phyloP scores from a whole-genome alignment of 768 basidiomycete species.

The Pisolithus marmoratus region DNA sequence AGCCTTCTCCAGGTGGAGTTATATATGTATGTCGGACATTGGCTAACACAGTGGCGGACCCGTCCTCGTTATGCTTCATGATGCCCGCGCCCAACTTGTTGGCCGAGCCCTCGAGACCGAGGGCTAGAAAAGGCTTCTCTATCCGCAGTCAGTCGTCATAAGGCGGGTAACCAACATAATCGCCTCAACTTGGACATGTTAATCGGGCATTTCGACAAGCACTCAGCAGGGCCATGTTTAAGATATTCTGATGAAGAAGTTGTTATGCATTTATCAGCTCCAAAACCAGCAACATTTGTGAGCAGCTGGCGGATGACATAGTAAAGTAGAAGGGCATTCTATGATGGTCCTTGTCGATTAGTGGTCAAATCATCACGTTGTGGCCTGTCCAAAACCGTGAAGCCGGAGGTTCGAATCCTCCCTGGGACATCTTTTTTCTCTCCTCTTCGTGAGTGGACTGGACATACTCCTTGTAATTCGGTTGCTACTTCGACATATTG shows the following conservation, averaged over 20 bases:
- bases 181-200: slow-evolving; percentile 28
- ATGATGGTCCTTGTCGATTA: slow-evolving; percentile 27
- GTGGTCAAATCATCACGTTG: slow-evolving; percentile 33
- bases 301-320: too few species aligned
- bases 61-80: slow-evolving; percentile 75
- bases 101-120: slow-evolving; percentile 96
- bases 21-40: slow-evolving; percentile 99
- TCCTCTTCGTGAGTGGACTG: not conserved
- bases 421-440: slow-evolving; percentile 10
- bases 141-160: slow-evolving; percentile 6
- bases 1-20: slow-evolving; percentile 97
- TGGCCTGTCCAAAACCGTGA: slow-evolving; percentile 22
- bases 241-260: too few species aligned
- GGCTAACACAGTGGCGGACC: slow-evolving; percentile 71
- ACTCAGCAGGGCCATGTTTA: too few species aligned
- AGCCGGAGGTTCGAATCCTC: slow-evolving; percentile 30
- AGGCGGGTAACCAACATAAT: slow-evolving; percentile 10
- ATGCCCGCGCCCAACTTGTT: slow-evolving; percentile 96
- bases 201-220: slow-evolving; percentile 21
- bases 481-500: too few species aligned
- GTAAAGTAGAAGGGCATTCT: too few species aligned
- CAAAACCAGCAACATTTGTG: too few species aligned
- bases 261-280: too few species aligned
- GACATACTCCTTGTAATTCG: too few species aligned
- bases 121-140: slow-evolving; percentile 75